Evolutionary conservation across 1,284 basidiomycete species (phyloP).

Genomic region (Apiotrichum mycotoxinovorans): DNA sequence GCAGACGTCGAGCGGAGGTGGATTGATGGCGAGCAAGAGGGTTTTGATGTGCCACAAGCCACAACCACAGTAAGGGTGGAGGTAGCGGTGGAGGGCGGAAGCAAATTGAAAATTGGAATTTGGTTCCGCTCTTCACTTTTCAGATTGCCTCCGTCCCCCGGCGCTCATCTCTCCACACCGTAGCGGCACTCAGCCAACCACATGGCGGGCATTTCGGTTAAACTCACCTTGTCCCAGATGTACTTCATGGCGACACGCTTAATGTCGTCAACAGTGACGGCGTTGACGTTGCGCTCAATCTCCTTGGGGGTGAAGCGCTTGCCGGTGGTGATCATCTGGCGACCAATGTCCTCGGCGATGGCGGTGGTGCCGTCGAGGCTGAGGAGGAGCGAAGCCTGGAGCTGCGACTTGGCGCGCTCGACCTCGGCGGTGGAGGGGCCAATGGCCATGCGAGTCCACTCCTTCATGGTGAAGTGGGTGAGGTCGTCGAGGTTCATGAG

Average conservation of each 20-base stretch:
- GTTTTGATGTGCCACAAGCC: no score
- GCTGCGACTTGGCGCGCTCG: constrained; percentile 94
- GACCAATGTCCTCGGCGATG: constrained; percentile 95
- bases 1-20: not conserved
- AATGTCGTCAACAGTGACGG: constrained; percentile 83
- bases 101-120: no score
- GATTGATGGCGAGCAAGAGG: not conserved
- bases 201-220: no score
- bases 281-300: constrained; percentile 88
- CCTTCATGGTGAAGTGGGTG: constrained; percentile 87
- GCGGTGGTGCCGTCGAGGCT: constrained; percentile 92
- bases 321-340: constrained; percentile 93
- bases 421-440: constrained; percentile 81
- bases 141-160: no score
- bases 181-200: no score
- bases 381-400: constrained; percentile 90
- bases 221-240: no score
- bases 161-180: no score
- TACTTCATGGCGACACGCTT: constrained; percentile 67
- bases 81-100: no score
- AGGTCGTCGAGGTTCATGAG: constrained; percentile 88
- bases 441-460: constrained; percentile 96
- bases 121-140: no score
- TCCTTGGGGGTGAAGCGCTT: constrained; percentile 85
- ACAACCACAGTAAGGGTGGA: no score